A percentile compares a stretch with the other conserved stretches of the same genome.
Evolutionary conservation across 495 filamentous ascomycete genomes (phyloP).

Genomic region (Xylaria nigripes): DNA sequence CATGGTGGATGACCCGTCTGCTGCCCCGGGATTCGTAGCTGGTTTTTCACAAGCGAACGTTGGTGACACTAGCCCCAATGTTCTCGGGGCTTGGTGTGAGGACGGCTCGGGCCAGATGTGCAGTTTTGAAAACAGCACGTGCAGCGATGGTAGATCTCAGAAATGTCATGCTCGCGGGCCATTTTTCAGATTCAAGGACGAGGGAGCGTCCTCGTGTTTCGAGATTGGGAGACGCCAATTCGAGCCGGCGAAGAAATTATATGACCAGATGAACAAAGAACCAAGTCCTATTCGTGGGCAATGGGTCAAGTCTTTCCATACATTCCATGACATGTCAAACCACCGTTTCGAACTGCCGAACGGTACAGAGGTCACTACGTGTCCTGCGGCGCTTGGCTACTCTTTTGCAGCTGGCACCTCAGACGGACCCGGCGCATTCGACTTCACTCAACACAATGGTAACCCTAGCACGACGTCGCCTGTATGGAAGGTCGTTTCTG

Average conservation of each 20-base stretch:
- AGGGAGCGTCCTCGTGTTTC: conserved; percentile 70
- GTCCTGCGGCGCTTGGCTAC: conserved; percentile 87
- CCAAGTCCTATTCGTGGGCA: conserved; percentile 48
- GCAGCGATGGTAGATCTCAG: conserved; percentile 59
- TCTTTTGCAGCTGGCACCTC: conserved; percentile 93
- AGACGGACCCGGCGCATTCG: conserved; percentile 86
- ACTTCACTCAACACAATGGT: conserved; percentile 83
- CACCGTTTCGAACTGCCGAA: conserved; percentile 70
- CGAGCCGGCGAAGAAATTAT: conserved; percentile 55
- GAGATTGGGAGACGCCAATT: conserved; percentile 72
- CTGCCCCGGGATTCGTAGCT: conserved; percentile 70
- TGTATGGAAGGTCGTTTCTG: conserved; percentile 70
- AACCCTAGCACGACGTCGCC: conserved; percentile 69
- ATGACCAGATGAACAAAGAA: conserved; percentile 43
- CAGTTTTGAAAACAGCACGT: conserved; percentile 71
- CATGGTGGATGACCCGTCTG: conserved; percentile 39
- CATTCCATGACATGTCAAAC: conserved; percentile 65
- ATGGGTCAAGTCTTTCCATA: conserved; percentile 64
- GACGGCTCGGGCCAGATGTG: conserved; percentile 64
- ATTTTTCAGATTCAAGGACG: conserved; percentile 60
- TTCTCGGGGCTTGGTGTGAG: conserved; percentile 76
- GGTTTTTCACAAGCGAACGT: conserved; percentile 94
- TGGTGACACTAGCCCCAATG: conserved; percentile 86
- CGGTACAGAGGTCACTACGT: conserved; percentile 62
- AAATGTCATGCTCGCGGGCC: conserved; percentile 82